Evolutionary conservation across 1,139 yeast genomes (phyloP).

Genomic region (Lodderomyces margitis): DNA sequence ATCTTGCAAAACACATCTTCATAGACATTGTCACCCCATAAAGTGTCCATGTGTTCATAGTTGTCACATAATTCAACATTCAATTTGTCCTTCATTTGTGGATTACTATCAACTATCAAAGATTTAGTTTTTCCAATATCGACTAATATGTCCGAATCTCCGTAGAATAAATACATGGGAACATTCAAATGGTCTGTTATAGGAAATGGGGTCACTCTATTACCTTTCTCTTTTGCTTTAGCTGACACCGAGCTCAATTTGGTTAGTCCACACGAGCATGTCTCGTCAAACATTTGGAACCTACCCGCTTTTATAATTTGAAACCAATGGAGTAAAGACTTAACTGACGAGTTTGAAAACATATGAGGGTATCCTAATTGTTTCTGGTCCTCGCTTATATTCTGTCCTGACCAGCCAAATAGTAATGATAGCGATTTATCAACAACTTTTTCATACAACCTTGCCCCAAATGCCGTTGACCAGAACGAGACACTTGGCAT

Average conservation of each 20-base stretch:
- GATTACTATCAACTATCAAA: constrained; percentile 26
- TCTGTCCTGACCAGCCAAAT: constrained; percentile 43
- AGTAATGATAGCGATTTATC: constrained; percentile 34
- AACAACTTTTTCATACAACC: constrained; percentile 34
- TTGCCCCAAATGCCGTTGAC: constrained; percentile 39
- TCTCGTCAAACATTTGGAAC: constrained; percentile 51
- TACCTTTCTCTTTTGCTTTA: constrained; percentile 23
- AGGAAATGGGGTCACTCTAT: constrained; percentile 60
- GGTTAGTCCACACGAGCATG: constrained; percentile 26
- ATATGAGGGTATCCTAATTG: constrained; percentile 45
- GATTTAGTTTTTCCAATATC: constrained; percentile 33
- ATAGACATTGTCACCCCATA: constrained; percentile 32
- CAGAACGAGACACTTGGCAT: constrained; percentile 47
- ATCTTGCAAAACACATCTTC: constrained; percentile 26
- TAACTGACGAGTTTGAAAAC: constrained; percentile 48
- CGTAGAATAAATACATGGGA: constrained; percentile 41
- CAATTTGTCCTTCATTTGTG: constrained; percentile 24
- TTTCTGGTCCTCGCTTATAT: constrained; percentile 35
- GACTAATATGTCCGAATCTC: constrained; percentile 43
- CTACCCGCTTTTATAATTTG: constrained; percentile 42
- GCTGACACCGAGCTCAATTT: constrained; percentile 24
- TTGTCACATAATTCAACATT: constrained; percentile 24
- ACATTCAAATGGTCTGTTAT: constrained; percentile 42
- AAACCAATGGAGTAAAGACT: constrained; percentile 48
- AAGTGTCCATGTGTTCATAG: constrained; percentile 38